Evolutionary conservation across 2,329 filamentous ascomycete genomes (phyloP).

Genomic region (Aspergillus vadensis): DNA sequence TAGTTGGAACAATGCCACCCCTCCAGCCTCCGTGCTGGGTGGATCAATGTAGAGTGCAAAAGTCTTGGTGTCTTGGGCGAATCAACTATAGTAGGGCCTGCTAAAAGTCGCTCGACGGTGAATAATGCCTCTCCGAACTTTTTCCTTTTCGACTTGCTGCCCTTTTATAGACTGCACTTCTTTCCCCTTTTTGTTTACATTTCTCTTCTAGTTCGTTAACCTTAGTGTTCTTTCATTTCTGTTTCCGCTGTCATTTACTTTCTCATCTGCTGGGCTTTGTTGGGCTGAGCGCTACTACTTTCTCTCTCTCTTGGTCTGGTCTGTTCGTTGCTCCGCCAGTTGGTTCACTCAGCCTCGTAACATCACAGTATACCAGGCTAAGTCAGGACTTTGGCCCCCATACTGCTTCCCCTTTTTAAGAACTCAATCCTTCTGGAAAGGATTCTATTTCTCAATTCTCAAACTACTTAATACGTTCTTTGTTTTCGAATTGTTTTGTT

Average conservation of each 20-base stretch:
- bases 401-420: slow-evolving; percentile 8
- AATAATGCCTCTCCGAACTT: not conserved
- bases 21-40: not conserved
- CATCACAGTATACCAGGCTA: slow-evolving; percentile 5
- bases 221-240: slow-evolving; percentile 16
- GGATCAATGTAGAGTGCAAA: not conserved
- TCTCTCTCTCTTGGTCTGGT: not conserved
- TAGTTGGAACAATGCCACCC: not conserved
- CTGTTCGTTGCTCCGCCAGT: not conserved
- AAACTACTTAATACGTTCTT: slow-evolving; percentile 1
- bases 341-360: not conserved
- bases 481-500: slow-evolving; percentile 4
- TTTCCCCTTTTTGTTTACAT: not conserved
- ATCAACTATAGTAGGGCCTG: not conserved
- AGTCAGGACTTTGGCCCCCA: slow-evolving; percentile 18
- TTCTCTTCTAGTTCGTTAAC: not conserved
- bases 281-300: not conserved
- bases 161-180: slow-evolving; percentile 3
- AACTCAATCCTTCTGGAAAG: slow-evolving; percentile 6
- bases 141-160: not conserved
- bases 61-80: slow-evolving; percentile 1
- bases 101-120: not conserved
- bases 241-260: slow-evolving; percentile 6
- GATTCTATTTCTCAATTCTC: not conserved
- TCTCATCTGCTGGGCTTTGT: not conserved